Evolutionary conservation across 192 early-diverging fungal genomes (phyloP).

Genomic region (Backusella liffmaniae): DNA sequence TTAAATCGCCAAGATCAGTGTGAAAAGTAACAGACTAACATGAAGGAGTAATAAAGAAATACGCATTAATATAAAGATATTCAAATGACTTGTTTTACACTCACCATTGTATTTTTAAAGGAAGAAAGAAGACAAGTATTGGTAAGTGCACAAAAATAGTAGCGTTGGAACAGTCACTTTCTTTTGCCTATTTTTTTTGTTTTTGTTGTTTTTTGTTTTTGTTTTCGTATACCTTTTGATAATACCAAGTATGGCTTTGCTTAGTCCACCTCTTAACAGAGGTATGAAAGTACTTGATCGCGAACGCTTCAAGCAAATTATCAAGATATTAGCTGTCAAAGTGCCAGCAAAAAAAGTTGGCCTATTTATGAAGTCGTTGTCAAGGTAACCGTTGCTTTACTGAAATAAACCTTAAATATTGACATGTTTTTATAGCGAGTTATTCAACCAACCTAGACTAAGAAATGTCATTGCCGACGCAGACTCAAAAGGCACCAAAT

Average conservation of each 20-base stretch:
- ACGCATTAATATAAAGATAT: neutral
- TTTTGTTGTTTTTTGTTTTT: neutral
- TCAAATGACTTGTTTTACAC: neutral
- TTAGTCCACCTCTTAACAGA: conserved; percentile 9
- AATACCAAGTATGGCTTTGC: neutral
- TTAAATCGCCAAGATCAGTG: conserved; percentile 92
- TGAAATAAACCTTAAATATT: neutral
- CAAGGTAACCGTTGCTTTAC: neutral
- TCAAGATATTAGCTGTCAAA: neutral
- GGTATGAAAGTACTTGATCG: conserved; percentile 17
- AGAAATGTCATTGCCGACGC: conserved; percentile 23
- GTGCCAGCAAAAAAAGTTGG: conserved; percentile 16
- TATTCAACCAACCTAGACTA: conserved; percentile 17
- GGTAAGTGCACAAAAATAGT: neutral
- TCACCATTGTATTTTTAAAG: neutral
- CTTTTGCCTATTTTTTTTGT: neutral
- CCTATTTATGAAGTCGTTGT: neutral
- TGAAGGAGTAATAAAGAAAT: neutral
- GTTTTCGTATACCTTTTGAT: neutral
- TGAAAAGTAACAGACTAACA: conserved; percentile 82
- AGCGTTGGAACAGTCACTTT: neutral
- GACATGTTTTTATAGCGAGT: neutral
- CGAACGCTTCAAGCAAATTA: neutral
- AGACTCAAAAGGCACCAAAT: conserved; percentile 47
- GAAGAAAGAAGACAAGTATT: neutral